Evolutionary conservation across 352 stramenopile genomes (phyloP).

Genomic region (Phytopythium helicoides): DNA sequence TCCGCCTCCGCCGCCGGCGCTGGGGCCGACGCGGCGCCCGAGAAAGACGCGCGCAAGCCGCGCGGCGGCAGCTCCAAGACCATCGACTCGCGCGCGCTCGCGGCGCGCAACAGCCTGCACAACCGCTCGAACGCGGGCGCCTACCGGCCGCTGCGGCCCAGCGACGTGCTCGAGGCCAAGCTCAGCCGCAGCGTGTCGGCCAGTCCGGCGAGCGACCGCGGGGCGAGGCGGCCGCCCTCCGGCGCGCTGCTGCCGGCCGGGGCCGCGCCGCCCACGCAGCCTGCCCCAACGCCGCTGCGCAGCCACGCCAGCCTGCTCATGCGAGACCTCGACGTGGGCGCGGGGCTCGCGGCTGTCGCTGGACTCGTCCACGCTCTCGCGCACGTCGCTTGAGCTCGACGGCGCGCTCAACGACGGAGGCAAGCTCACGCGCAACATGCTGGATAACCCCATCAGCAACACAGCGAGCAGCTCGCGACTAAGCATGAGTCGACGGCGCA

Average conservation of each 20-base stretch:
- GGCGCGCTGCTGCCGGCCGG: slow-evolving; percentile 18
- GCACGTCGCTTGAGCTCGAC: slow-evolving; percentile 19
- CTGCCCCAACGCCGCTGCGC: slow-evolving; percentile 24
- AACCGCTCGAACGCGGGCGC: not conserved
- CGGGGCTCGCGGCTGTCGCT: slow-evolving; percentile 23
- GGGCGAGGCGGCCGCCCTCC: not conserved
- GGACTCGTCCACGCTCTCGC: slow-evolving; percentile 10
- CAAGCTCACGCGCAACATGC: slow-evolving; percentile 38
- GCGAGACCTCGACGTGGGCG: slow-evolving; percentile 48
- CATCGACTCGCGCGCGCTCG: slow-evolving; percentile 6
- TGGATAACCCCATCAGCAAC: slow-evolving; percentile 29
- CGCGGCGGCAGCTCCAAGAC: slow-evolving; percentile 6
- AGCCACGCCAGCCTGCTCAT: slow-evolving; percentile 46
- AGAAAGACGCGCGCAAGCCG: not conserved
- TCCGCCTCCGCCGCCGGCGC: not conserved
- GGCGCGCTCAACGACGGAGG: slow-evolving; percentile 19
- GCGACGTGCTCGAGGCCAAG: slow-evolving; percentile 29
- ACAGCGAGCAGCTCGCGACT: slow-evolving; percentile 1
- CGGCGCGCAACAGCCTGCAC: not conserved
- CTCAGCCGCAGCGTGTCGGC: slow-evolving; percentile 36
- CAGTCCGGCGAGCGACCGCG: slow-evolving; percentile 10
- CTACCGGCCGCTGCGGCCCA: slow-evolving; percentile 17
- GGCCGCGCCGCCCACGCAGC: slow-evolving; percentile 11
- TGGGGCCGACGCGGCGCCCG: slow-evolving; percentile 3
- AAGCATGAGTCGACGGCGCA: slow-evolving; percentile 18